Conservation (phyloP, 1,284 basidiomycete species). For the Sparassis latifolia region DNA sequence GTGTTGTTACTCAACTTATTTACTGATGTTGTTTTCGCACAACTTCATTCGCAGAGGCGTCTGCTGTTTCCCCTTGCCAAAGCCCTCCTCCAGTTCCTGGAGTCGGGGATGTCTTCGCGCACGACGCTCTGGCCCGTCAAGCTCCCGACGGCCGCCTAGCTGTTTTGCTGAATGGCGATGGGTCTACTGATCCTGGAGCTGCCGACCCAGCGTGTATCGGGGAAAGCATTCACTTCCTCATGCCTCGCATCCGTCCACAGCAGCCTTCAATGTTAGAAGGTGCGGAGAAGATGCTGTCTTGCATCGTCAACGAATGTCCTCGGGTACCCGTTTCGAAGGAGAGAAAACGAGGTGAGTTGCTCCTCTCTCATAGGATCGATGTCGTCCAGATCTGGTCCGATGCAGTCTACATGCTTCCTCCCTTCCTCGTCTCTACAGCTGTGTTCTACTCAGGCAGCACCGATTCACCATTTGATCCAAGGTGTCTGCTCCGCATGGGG, state of each 20-base stretch:
- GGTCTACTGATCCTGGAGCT: slow-evolving; percentile 14
- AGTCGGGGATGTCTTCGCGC: slow-evolving; percentile 6
- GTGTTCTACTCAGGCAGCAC: slow-evolving; percentile 7
- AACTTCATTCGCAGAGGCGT: no score
- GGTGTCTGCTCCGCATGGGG: slow-evolving; percentile 7
- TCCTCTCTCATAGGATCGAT: slow-evolving; percentile 20
- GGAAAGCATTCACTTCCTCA: slow-evolving; percentile 13
- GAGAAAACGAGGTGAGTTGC: neutral
- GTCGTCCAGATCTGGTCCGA: slow-evolving; percentile 20
- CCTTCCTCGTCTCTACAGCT: slow-evolving; percentile 17
- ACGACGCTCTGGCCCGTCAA: slow-evolving; percentile 18
- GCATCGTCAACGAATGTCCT: slow-evolving; percentile 14
- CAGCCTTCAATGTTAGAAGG: slow-evolving; percentile 2
- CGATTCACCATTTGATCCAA: neutral
- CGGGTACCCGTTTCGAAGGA: slow-evolving; percentile 6
- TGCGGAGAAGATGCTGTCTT: slow-evolving; percentile 17
- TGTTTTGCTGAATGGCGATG: slow-evolving; percentile 18
- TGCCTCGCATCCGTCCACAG: neutral
- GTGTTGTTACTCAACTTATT: no score
- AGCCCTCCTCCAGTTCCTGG: no score
- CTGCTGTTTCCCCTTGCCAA: no score
- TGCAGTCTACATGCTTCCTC: slow-evolving; percentile 20
- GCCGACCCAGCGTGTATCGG: slow-evolving; percentile 19
- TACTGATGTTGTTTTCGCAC: no score
- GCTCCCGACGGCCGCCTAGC: slow-evolving; percentile 16